Conservation (phyloP, 306 rosid species). For the Cicer bijugum region DNA sequence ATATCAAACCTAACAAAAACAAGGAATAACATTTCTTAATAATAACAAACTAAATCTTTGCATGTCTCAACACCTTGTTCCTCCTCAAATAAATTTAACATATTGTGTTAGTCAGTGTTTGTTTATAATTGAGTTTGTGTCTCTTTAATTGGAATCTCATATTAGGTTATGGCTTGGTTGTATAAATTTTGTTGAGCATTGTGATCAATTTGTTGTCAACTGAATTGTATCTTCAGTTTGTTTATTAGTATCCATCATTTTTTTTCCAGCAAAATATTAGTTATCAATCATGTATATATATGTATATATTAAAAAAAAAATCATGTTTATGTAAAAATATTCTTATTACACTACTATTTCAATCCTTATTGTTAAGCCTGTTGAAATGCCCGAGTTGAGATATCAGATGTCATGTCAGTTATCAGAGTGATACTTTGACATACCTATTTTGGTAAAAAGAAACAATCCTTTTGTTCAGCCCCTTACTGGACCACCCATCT, state of each 20-base stretch:
- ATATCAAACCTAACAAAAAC: no score
- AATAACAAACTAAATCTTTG: no score
- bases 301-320: neutral
- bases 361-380: constrained; percentile 8
- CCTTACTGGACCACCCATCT: neutral
- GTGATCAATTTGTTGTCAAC: constrained; percentile 11
- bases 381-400: neutral
- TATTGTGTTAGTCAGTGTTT: neutral
- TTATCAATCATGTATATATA: neutral
- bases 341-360: constrained; percentile 30
- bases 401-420: neutral
- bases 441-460: neutral
- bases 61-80: neutral
- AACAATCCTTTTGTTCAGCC: constrained; percentile 15
- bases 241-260: neutral
- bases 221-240: constrained; percentile 27
- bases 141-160: constrained; percentile 25
- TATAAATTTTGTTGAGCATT: constrained; percentile 17
- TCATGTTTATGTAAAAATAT: constrained; percentile 3
- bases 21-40: no score
- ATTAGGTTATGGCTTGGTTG: neutral
- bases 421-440: constrained; percentile 1
- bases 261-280: neutral
- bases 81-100: neutral
- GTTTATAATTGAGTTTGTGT: neutral